Conservation (phyloP, 2,329 filamentous ascomycete species). For the Rhexocercosporidium sp. region DNA sequence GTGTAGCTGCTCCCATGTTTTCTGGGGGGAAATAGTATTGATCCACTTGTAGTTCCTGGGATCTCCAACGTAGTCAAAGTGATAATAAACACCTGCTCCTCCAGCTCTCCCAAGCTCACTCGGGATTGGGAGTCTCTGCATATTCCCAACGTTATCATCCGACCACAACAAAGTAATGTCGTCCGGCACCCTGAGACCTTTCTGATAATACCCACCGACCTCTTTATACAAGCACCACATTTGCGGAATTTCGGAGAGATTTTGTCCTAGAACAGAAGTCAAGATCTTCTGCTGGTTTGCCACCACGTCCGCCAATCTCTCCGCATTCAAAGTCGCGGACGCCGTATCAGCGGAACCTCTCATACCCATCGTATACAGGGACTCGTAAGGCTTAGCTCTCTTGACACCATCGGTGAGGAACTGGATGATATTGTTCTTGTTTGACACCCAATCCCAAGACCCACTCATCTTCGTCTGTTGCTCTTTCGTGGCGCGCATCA, state of each 20-base stretch:
- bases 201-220: slow-evolving; percentile 69
- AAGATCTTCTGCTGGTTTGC: slow-evolving; percentile 63
- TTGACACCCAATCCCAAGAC: slow-evolving; percentile 70
- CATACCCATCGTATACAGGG: slow-evolving; percentile 71
- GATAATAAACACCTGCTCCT: slow-evolving; percentile 69
- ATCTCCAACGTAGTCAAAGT: slow-evolving; percentile 57
- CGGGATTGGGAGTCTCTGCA: slow-evolving; percentile 61
- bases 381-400: slow-evolving; percentile 68
- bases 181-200: slow-evolving; percentile 66
- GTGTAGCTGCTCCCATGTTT: slow-evolving; percentile 68
- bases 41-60: slow-evolving; percentile 51
- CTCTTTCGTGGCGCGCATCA: slow-evolving; percentile 64
- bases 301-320: slow-evolving; percentile 63
- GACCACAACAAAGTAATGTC: slow-evolving; percentile 72
- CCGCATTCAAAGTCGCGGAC: slow-evolving; percentile 57
- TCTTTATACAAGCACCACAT: slow-evolving; percentile 77
- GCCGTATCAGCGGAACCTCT: slow-evolving; percentile 70
- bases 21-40: slow-evolving; percentile 25
- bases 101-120: slow-evolving; percentile 62
- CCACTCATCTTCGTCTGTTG: slow-evolving; percentile 56
- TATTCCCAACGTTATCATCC: slow-evolving; percentile 72
- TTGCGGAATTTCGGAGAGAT: slow-evolving; percentile 57
- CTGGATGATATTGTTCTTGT: slow-evolving; percentile 68
- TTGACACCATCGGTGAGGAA: slow-evolving; percentile 71
- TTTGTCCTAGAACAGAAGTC: slow-evolving; percentile 50